Evolutionary conservation across 2,329 filamentous ascomycete genomes (phyloP).

Genomic region (Cytospora paraplurivora): DNA sequence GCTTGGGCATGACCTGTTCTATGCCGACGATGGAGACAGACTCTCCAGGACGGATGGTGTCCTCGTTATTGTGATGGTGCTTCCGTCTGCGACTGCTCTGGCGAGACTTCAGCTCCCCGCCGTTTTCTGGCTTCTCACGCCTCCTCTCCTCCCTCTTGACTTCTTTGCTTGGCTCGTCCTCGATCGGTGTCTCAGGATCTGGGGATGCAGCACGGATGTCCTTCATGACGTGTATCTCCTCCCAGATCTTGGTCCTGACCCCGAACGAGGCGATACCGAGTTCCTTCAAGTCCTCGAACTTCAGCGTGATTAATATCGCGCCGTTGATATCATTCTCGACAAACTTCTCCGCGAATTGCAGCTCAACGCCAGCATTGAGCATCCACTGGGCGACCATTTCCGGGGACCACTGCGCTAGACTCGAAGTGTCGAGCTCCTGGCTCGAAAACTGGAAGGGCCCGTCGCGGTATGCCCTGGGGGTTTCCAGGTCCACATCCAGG

Average conservation of each 20-base stretch:
- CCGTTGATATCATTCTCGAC: constrained; percentile 91
- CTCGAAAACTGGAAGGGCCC: constrained; percentile 60
- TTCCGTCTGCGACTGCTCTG: constrained; percentile 43
- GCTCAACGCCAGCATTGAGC: constrained; percentile 79
- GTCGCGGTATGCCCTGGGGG: constrained; percentile 43
- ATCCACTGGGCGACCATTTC: constrained; percentile 84
- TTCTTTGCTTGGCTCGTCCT: constrained; percentile 58
- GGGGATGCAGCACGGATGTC: constrained; percentile 55
- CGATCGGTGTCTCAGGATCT: constrained; percentile 60
- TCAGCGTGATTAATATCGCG: constrained; percentile 82
- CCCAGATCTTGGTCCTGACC: constrained; percentile 77
- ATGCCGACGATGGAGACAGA: constrained; percentile 91
- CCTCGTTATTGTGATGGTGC: constrained; percentile 53
- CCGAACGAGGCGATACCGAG: constrained; percentile 81
- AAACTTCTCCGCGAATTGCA: constrained; percentile 78
- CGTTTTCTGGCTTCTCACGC: constrained; percentile 39
- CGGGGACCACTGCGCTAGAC: constrained; percentile 69
- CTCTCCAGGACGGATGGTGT: constrained; percentile 75
- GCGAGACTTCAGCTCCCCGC: constrained; percentile 44
- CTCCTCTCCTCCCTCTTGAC: constrained; percentile 49
- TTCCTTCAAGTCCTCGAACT: constrained; percentile 85
- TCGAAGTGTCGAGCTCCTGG: constrained; percentile 58
- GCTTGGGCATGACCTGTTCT: constrained; percentile 83
- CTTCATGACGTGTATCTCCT: constrained; percentile 72
- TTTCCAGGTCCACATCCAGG: constrained; percentile 43